phyloP scores from a whole-genome alignment of 129 eudicot species.

The Solidago caesia region DNA sequence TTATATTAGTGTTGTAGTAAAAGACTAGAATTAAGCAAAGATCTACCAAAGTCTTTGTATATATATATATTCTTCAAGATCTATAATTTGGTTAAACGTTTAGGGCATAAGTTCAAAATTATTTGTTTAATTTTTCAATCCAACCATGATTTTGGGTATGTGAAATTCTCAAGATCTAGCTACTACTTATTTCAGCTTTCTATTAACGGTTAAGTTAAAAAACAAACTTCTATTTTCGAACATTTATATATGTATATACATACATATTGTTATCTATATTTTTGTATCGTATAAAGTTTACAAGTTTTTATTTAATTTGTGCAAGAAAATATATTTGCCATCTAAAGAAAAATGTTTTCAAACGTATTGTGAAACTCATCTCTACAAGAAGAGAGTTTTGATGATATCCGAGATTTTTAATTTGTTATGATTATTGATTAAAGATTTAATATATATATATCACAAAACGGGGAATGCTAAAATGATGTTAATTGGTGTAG shows the following conservation, averaged over 20 bases:
- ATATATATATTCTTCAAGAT: background rate
- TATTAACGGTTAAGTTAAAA: background rate
- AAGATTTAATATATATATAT: background rate
- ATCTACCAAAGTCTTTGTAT: background rate
- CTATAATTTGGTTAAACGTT: background rate
- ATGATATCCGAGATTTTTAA: too few relatives aligned
- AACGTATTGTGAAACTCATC: too few relatives aligned
- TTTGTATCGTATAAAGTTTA: too few relatives aligned
- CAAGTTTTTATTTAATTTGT: too few relatives aligned
- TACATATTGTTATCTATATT: too few relatives aligned
- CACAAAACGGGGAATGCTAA: background rate
- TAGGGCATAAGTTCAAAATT: background rate
- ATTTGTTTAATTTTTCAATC: too few relatives aligned
- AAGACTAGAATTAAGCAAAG: too few relatives aligned
- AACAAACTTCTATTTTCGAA: background rate
- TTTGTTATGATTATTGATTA: background rate
- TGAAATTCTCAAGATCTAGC: conserved; percentile 4
- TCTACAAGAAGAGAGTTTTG: too few relatives aligned
- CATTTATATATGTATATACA: background rate
- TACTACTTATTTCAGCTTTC: background rate
- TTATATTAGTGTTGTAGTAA: too few relatives aligned
- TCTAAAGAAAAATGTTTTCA: too few relatives aligned
- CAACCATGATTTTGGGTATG: conserved; percentile 3
- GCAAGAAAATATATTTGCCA: too few relatives aligned
- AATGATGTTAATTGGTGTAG: background rate